A percentile compares a stretch with the other conserved stretches of the same genome.
Evolutionary conservation across 2,329 filamentous ascomycete genomes (phyloP).

Genomic region (Chaetomiaceae sp.): DNA sequence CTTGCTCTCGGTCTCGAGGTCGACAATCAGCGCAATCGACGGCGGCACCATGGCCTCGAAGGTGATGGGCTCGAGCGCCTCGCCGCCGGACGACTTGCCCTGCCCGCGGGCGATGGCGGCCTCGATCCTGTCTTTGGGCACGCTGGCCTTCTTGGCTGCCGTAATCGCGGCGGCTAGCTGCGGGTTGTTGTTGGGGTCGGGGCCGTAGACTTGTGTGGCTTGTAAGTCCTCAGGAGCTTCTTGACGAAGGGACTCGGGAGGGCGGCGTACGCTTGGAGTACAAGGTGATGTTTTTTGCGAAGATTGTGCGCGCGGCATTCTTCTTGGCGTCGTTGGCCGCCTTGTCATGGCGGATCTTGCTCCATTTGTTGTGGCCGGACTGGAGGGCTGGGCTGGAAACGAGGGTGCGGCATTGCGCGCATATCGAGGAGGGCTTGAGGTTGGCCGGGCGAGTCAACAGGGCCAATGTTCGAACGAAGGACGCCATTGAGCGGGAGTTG

Average conservation of each 20-base stretch:
- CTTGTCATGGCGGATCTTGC: slow-evolving; percentile 94
- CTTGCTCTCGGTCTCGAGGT: slow-evolving; percentile 81
- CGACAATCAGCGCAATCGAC: slow-evolving; percentile 73
- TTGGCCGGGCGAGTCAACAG: slow-evolving; percentile 15
- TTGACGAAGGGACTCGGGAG: background rate
- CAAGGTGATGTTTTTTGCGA: slow-evolving; percentile 69
- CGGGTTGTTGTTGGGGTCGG: slow-evolving; percentile 69
- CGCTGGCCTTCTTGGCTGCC: slow-evolving; percentile 76
- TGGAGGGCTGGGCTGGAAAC: slow-evolving; percentile 39
- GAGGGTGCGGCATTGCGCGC: slow-evolving; percentile 47
- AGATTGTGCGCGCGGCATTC: slow-evolving; percentile 61
- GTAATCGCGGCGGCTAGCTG: slow-evolving; percentile 68
- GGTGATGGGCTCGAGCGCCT: slow-evolving; percentile 69
- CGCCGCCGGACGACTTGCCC: slow-evolving; percentile 70
- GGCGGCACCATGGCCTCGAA: slow-evolving; percentile 78
- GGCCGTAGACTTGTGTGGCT: slow-evolving; percentile 59
- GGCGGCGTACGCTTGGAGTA: slow-evolving; percentile 63
- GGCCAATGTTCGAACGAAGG: slow-evolving; percentile 14
- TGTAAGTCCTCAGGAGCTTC: slow-evolving; percentile 17
- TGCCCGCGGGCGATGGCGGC: slow-evolving; percentile 83
- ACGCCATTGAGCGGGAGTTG: slow-evolving; percentile 17
- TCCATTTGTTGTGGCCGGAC: slow-evolving; percentile 89
- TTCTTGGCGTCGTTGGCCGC: slow-evolving; percentile 78
- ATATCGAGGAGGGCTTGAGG: slow-evolving; percentile 34
- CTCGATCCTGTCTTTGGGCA: slow-evolving; percentile 82